Evolutionary conservation across 371 early-diverging fungal species (phyloP), one percentile per base, ranked within the genome.

Genomic region (Capillidium heterosporum): DNA sequence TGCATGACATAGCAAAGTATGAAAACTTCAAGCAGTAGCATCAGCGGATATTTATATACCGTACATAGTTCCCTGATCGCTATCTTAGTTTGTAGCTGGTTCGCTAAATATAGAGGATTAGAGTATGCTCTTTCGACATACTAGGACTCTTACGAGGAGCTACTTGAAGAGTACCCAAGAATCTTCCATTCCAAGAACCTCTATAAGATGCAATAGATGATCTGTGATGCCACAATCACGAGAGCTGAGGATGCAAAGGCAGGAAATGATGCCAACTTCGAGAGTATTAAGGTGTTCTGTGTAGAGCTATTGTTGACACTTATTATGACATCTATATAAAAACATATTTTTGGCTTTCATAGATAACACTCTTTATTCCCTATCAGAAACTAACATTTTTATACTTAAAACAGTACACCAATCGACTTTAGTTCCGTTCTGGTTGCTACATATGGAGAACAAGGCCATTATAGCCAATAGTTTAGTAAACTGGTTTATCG

Each of bases 101-200:
- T 94, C 68, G 81, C 80, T 26, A 78, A 85, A 59, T 97, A 90
- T 71, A 89, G 97, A 63, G 95, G 95, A 31, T 72, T 97, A 58
- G 84, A 89, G 69, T 85, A 83, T 43, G 86, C 93, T 73, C 74
- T 91, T 53, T 88, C 88, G 17, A 90, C 93, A 2, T 83, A 91
- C 15, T 97, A 95, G 97, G 95, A 95, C 69, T 87, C 94, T 10
- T 91, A 89, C 75, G 97, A 96, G 69, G 92, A 93, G 68, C 71
- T 96, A 58, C 97, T 95, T 1, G 66, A 84, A 28, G 95, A 95
- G 66, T 96, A 94, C 66, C 80, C 81, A 23, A 82, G 91, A 46
- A 91, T 96, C 56, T 94, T 93, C 80, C 88, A 90, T 67, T 91
- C 93, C 62, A 82, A 87, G 63, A 89, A 88, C 71, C 87, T 80